A percentile compares a stretch with the other conserved stretches of the same genome.
Evolutionary conservation across 2,329 filamentous ascomycete species (phyloP).

Genomic region (Bipolaris gigantea): DNA sequence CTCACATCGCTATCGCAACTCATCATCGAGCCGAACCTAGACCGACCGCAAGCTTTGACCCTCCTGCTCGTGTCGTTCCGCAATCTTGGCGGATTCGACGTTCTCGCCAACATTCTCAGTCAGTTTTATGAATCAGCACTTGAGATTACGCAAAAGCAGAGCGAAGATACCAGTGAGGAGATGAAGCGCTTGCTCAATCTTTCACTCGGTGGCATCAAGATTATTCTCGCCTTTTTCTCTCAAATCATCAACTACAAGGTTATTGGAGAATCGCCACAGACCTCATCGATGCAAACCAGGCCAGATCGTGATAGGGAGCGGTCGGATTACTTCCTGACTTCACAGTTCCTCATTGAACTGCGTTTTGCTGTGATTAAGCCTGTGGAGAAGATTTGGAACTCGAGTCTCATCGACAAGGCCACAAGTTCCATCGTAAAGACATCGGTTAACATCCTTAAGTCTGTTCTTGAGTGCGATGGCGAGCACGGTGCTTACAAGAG

Average conservation of each 20-base stretch:
- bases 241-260: constrained; percentile 76
- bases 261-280: constrained; percentile 74
- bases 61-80: constrained; percentile 87
- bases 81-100: constrained; percentile 72
- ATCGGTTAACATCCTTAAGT: constrained; percentile 80
- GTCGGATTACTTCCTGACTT: constrained; percentile 64
- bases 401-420: constrained; percentile 77
- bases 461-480: constrained; percentile 73
- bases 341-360: constrained; percentile 84
- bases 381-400: constrained; percentile 80
- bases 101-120: constrained; percentile 71
- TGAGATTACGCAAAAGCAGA: constrained; percentile 48
- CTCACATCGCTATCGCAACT: constrained; percentile 77
- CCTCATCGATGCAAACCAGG: constrained; percentile 56
- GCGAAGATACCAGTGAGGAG: constrained; percentile 51
- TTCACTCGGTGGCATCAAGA: constrained; percentile 69
- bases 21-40: constrained; percentile 66
- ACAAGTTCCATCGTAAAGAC: constrained; percentile 75
- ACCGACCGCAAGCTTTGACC: constrained; percentile 55
- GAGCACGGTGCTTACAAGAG: constrained; percentile 68
- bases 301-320: constrained; percentile 58
- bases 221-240: constrained; percentile 80
- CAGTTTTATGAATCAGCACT: constrained; percentile 66
- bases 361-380: constrained; percentile 78
- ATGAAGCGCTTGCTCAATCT: constrained; percentile 46